phyloP scores from a whole-genome alignment of 1,139 yeast species.

The Diutina mesorugosa region DNA sequence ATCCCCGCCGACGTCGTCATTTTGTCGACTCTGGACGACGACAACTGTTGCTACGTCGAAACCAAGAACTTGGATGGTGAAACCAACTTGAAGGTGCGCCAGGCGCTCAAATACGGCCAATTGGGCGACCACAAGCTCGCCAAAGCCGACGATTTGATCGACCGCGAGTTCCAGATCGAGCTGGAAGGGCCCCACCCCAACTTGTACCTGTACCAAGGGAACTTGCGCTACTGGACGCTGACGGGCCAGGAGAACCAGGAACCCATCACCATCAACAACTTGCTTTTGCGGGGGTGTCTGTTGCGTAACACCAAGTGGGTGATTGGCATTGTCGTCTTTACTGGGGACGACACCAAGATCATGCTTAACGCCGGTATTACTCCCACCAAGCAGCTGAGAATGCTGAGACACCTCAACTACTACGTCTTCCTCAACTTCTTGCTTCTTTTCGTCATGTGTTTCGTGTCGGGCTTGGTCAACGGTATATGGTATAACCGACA shows the following conservation, averaged over 20 bases:
- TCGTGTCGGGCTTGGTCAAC: slow-evolving; percentile 38
- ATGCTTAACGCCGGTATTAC: slow-evolving; percentile 47
- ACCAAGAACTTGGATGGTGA: slow-evolving; percentile 53
- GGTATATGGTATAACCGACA: slow-evolving; percentile 31
- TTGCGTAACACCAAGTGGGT: slow-evolving; percentile 46
- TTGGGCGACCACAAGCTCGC: slow-evolving; percentile 18
- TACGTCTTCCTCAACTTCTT: slow-evolving; percentile 36
- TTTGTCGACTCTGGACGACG: slow-evolving; percentile 39
- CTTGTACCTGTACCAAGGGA: slow-evolving; percentile 41
- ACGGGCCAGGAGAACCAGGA: slow-evolving; percentile 8
- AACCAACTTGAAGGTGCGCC: slow-evolving; percentile 43
- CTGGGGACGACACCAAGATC: slow-evolving; percentile 44
- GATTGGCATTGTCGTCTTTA: slow-evolving; percentile 36
- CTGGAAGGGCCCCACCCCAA: slow-evolving; percentile 47
- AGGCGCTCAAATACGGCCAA: slow-evolving; percentile 28
- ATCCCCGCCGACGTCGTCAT: slow-evolving; percentile 44
- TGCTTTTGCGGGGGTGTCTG: slow-evolving; percentile 38
- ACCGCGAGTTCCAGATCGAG: slow-evolving; percentile 28
- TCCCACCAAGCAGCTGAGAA: slow-evolving; percentile 42
- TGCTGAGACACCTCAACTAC: slow-evolving; percentile 37
- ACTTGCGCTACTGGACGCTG: slow-evolving; percentile 17
- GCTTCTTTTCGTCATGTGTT: slow-evolving; percentile 34
- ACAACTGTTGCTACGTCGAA: slow-evolving; percentile 42
- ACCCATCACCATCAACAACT: slow-evolving; percentile 30
- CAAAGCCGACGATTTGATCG: slow-evolving; percentile 31